A percentile compares a stretch with the other conserved stretches of the same genome.
Conservation (phyloP, 2,329 filamentous ascomycete genomes). For the Verruconis gallopava region DNA sequence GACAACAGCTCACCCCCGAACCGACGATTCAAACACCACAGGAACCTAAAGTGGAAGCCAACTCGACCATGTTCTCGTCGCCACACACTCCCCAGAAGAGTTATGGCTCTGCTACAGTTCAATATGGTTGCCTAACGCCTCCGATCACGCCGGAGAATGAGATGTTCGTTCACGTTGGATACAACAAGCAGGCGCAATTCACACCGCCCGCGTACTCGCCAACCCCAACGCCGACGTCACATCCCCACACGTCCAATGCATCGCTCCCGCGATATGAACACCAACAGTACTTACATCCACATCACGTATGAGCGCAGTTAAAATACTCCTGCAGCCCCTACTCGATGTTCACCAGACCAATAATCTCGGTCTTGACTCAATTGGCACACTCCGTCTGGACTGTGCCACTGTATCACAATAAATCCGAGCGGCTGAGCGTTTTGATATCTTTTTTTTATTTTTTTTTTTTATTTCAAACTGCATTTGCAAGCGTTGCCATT, state of each 20-base stretch:
- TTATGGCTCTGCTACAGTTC: conserved; percentile 46
- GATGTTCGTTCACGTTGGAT: conserved; percentile 17
- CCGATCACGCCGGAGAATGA: conserved; percentile 67
- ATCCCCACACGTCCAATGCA: conserved; percentile 16
- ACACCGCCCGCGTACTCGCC: conserved; percentile 20
- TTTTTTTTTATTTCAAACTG: conserved; percentile 2
- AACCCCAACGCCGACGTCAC: conserved; percentile 24
- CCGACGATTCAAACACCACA: conserved; percentile 46
- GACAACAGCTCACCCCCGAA: conserved; percentile 16
- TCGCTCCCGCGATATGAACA: conserved; percentile 20
- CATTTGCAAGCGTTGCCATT: conserved; percentile 8
- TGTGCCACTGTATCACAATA: conserved; percentile 6
- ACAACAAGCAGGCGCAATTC: conserved; percentile 20
- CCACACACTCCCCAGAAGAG: conserved; percentile 74
- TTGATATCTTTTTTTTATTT: too few relatives aligned
- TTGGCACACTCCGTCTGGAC: too few relatives aligned
- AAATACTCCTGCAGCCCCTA: not conserved
- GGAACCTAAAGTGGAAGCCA: conserved; percentile 31
- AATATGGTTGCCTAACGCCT: conserved; percentile 69
- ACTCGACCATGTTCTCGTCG: conserved; percentile 33
- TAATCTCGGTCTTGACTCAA: not conserved
- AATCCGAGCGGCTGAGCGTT: conserved; percentile 8
- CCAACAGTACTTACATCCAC: conserved; percentile 23
- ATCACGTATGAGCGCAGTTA: conserved; percentile 17
- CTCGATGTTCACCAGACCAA: conserved; percentile 1